Conservation (phyloP, 2,329 filamentous ascomycete genomes). For the Fusarium stilboides region DNA sequence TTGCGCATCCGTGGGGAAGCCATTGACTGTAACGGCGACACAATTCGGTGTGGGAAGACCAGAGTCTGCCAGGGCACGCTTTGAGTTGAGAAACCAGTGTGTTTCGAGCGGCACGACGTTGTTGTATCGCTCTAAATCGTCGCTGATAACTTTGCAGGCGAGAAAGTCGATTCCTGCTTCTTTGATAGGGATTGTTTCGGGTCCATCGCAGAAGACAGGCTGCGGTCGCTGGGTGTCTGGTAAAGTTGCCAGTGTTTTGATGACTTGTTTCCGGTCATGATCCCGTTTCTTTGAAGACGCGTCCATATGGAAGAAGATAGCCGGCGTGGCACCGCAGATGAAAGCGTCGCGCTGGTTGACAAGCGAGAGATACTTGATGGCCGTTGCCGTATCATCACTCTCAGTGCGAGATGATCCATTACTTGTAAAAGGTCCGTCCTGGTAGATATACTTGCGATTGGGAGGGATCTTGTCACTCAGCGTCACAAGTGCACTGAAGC, state of each 20-base stretch:
- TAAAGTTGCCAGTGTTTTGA: conserved; percentile 52
- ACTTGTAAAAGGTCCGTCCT: conserved; percentile 54
- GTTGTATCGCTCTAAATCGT: conserved; percentile 51
- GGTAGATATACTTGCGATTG: conserved; percentile 57
- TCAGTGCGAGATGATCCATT: conserved; percentile 18
- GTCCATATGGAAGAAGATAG: conserved; percentile 52
- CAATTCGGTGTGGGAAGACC: conserved; percentile 54
- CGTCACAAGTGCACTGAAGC: conserved; percentile 47
- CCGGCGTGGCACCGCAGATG: conserved; percentile 47
- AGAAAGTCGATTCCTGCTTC: conserved; percentile 51
- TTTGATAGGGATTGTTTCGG: conserved; percentile 38
- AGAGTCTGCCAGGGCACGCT: conserved; percentile 54
- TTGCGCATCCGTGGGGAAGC: conserved; percentile 28
- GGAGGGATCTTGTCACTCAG: conserved; percentile 51
- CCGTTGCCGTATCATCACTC: conserved; percentile 40
- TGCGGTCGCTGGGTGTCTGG: conserved; percentile 49
- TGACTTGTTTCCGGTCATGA: conserved; percentile 51
- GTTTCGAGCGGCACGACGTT: conserved; percentile 51
- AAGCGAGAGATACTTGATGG: conserved; percentile 55
- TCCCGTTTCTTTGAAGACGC: conserved; percentile 38
- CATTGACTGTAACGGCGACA: conserved; percentile 48
- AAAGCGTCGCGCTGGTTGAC: conserved; percentile 57
- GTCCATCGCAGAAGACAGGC: conserved; percentile 54
- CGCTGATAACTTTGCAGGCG: conserved; percentile 43
- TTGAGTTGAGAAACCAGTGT: conserved; percentile 57